Evolutionary conservation across 2,329 filamentous ascomycete genomes (phyloP).

Genomic region (Aschersonia sp.): DNA sequence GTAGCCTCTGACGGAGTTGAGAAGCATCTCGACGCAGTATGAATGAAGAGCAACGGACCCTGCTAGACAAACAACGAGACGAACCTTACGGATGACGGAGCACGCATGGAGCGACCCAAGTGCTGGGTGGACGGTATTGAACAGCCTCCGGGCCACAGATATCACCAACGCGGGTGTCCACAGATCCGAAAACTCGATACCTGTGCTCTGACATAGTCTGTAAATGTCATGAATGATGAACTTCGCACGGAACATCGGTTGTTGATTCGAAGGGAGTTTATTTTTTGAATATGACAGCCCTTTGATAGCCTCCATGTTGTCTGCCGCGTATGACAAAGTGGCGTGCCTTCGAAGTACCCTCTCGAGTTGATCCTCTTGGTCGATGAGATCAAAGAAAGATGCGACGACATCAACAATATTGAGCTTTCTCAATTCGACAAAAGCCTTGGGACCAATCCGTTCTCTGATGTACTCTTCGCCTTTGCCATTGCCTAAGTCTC

Average conservation of each 20-base stretch:
- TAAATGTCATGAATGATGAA: slow-evolving; percentile 63
- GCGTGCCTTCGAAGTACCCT: slow-evolving; percentile 47
- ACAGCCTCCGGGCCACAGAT: slow-evolving; percentile 59
- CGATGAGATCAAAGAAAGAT: slow-evolving; percentile 60
- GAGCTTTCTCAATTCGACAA: slow-evolving; percentile 46
- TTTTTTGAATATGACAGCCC: slow-evolving; percentile 50
- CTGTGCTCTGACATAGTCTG: slow-evolving; percentile 60
- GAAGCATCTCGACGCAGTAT: slow-evolving; percentile 81
- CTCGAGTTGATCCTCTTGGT: slow-evolving; percentile 63
- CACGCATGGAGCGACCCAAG: slow-evolving; percentile 79
- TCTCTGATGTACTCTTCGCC: slow-evolving; percentile 56
- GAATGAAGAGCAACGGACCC: slow-evolving; percentile 57
- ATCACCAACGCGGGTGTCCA: slow-evolving; percentile 68
- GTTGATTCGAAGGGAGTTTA: slow-evolving; percentile 61
- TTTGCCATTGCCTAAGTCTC: slow-evolving; percentile 25
- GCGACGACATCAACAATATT: slow-evolving; percentile 68
- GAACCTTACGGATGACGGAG: slow-evolving; percentile 72
- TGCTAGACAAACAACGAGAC: slow-evolving; percentile 66
- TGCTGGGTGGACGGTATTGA: slow-evolving; percentile 70
- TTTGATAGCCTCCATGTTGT: slow-evolving; percentile 56
- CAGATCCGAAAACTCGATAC: slow-evolving; percentile 47
- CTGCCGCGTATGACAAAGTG: slow-evolving; percentile 43
- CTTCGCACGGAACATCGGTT: slow-evolving; percentile 72
- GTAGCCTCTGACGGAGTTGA: slow-evolving; percentile 67
- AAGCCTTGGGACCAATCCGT: slow-evolving; percentile 51